phyloP scores from a whole-genome alignment of 2,329 filamentous ascomycete species.

The Chaetomiaceae sp. region DNA sequence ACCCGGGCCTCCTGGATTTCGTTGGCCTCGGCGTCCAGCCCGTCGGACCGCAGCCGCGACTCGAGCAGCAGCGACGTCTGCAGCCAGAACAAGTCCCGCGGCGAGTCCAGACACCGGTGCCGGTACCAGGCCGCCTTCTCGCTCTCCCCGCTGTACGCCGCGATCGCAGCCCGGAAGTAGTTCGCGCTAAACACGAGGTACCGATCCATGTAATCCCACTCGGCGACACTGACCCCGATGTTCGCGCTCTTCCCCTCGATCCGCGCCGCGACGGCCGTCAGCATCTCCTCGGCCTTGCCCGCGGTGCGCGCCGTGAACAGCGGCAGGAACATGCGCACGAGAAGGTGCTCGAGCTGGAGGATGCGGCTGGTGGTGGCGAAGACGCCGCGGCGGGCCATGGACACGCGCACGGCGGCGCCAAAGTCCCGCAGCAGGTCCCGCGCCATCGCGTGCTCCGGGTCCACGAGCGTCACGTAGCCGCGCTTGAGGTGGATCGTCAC shows the following conservation, averaged over 20 bases:
- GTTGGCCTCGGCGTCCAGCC: slow-evolving; percentile 6
- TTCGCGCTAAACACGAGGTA: slow-evolving; percentile 22
- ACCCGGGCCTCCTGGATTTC: slow-evolving; percentile 10
- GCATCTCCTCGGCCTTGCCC: slow-evolving; percentile 11
- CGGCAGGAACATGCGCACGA: slow-evolving; percentile 22
- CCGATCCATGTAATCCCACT: slow-evolving; percentile 19
- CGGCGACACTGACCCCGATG: not conserved
- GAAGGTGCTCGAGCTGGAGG: slow-evolving; percentile 20
- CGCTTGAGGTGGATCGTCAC: slow-evolving; percentile 24
- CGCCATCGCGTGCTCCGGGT: slow-evolving; percentile 12
- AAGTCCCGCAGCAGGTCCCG: slow-evolving; percentile 14
- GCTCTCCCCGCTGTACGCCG: slow-evolving; percentile 14
- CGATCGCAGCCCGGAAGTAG: slow-evolving; percentile 21
- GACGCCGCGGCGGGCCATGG: slow-evolving; percentile 9
- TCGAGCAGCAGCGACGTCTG: slow-evolving; percentile 20
- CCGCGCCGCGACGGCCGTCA: slow-evolving; percentile 5
- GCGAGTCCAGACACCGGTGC: slow-evolving; percentile 10
- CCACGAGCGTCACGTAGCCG: slow-evolving; percentile 22
- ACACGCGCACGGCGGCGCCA: not conserved
- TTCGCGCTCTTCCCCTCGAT: slow-evolving; percentile 2
- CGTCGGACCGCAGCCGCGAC: slow-evolving; percentile 14
- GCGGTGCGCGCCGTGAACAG: slow-evolving; percentile 15
- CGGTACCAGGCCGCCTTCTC: slow-evolving; percentile 11
- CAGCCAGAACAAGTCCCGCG: slow-evolving; percentile 22
- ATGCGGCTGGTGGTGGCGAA: slow-evolving; percentile 15